Percentiles rank a stretch among this genome's conserved stretches.
phyloP scores from a whole-genome alignment of 306 rosid genomes.

The Medicago arabica region DNA sequence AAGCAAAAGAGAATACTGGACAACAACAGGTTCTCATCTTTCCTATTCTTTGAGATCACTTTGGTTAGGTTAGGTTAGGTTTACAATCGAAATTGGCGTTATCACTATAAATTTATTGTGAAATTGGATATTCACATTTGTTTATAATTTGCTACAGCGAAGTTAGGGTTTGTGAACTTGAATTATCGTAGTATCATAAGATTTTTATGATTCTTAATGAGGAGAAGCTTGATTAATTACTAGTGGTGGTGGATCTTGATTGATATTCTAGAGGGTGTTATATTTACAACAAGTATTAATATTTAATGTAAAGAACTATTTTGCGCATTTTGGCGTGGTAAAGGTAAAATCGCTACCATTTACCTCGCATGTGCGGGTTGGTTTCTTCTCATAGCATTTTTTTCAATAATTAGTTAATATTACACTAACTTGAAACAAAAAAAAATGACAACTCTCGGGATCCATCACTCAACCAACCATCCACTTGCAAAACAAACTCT shows the following conservation, averaged over 20 bases:
- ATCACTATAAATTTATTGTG: background rate
- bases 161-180: conserved; percentile 33
- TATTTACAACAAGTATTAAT: no score
- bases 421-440: no score
- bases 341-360: no score
- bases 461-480: no score
- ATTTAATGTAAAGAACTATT: no score
- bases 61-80: conserved; percentile 3
- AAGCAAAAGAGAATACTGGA: conserved; percentile 57
- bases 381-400: no score
- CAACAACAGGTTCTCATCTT: conserved; percentile 61
- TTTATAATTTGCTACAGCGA: background rate
- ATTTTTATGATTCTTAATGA: conserved; percentile 3
- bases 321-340: no score
- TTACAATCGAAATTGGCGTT: background rate
- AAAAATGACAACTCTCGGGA: no score
- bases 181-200: background rate
- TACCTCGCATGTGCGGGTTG: no score
- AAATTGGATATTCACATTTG: background rate
- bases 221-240: conserved; percentile 1
- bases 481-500: no score
- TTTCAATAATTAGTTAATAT: no score
- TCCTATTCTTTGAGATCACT: background rate
- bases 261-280: no score
- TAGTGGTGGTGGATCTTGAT: background rate